Evolutionary conservation across 805 yeast genomes (phyloP), one percentile per base, ranked within the genome.

Genomic region (Sugiyamaella valdiviana): DNA sequence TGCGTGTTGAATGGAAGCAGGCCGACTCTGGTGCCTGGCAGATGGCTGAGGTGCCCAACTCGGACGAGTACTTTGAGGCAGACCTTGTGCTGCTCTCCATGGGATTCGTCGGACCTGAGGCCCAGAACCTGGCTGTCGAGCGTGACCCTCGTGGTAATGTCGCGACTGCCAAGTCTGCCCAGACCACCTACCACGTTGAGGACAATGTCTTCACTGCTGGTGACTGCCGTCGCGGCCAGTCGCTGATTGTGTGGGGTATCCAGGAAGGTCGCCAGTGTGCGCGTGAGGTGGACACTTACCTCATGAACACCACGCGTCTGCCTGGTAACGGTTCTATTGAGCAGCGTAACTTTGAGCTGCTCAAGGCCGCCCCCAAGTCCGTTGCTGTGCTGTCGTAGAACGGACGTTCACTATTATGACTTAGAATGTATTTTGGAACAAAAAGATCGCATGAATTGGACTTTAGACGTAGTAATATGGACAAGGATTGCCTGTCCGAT

Each of bases 241-340:
- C 96, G 2, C 78, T 91, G 67, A 91, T 91, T 66, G 99, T 91
- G 48, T 93, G 98, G 98, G 99, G 98, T 72, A 91, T 91, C 59
- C 98, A 93, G 72, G 99, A 91, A 72, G 99, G 99, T 57, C 83
- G 98, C 74, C 96, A 91, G 70, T 89, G 96, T 79, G 99, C 99
- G 35, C 78, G 96, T 57, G 89, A 87, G 59, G 95, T 91, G 54
- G 99, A 91, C 64, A 67, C 73, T 58, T 85, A 67, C 66, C 74
- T 91, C 66, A 80, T 82, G 80, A 90, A 91, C 21, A 69, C 77
- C 54, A 77, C 95, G 17, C 77, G 85, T 63, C 76, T 93, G 61
- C 98, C 99, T 52, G 96, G 96, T 39, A 86, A 85, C 64, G 98
- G 98, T 48, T 83, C 95, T 36, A 85, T 93, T 63, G 87, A 83